These are phyloP conservation scores for Boletus sp. DNA, from an alignment of 768 basidiomycete genomes.

Conservation along the genomic window DNA sequence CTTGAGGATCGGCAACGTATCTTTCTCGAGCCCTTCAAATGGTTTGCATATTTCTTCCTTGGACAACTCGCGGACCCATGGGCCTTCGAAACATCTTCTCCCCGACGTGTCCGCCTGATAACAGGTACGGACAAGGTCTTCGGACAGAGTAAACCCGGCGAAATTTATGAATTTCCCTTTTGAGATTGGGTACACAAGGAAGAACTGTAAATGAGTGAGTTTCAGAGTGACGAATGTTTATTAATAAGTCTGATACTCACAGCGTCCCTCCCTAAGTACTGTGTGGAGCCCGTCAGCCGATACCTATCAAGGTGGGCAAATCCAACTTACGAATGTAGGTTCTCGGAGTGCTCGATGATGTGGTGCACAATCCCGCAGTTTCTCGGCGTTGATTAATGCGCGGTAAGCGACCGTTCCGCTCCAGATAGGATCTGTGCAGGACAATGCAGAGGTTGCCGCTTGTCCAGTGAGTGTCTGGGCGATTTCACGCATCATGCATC, in stretches of 20 bases:
- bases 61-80: conserved; percentile 49
- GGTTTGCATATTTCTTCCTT: conserved; percentile 42
- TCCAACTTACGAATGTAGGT: conserved; percentile 43
- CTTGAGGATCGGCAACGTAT: conserved; percentile 53
- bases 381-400: conserved; percentile 52
- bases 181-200: conserved; percentile 61
- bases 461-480: conserved; percentile 33
- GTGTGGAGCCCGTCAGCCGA: neutral
- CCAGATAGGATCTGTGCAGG: conserved; percentile 52
- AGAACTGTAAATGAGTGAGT: conserved; percentile 37
- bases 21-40: conserved; percentile 57
- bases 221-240: neutral
- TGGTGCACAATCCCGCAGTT: conserved; percentile 40
- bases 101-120: conserved; percentile 23
- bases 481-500: conserved; percentile 33
- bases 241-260: conserved; percentile 27
- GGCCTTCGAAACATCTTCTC: conserved; percentile 22
- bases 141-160: conserved; percentile 50
- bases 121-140: conserved; percentile 49
- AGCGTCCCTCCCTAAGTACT: conserved; percentile 58
- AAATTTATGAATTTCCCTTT: conserved; percentile 59
- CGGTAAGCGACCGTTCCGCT: conserved; percentile 60
- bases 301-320: neutral
- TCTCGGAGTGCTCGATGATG: conserved; percentile 46
- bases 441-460: conserved; percentile 40